Conservation (phyloP, 139 green algal genomes). For the Spirogloea muscicola region DNA sequence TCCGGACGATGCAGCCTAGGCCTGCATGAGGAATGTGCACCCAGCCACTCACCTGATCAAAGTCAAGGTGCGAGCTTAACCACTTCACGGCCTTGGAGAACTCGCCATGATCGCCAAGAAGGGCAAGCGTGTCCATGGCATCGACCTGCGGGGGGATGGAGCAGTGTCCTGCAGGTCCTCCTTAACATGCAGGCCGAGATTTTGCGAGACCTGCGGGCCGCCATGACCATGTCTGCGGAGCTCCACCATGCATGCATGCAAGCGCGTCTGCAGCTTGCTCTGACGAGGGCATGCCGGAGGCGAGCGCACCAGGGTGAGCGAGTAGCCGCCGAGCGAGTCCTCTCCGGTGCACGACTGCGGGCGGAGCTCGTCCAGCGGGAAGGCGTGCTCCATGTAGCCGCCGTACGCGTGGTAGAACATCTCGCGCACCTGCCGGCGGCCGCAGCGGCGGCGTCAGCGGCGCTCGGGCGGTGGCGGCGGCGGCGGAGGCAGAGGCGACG, state of each 20-base stretch:
- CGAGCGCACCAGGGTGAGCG: constrained; percentile 26
- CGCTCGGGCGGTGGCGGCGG: too few relatives aligned
- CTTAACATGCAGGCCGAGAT: background rate
- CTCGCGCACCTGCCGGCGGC: constrained; percentile 36
- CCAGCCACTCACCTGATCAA: constrained; percentile 40
- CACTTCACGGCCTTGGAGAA: constrained; percentile 35
- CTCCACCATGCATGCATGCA: background rate
- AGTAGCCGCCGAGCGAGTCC: constrained; percentile 40
- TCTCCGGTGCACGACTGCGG: constrained; percentile 43
- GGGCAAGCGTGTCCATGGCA: constrained; percentile 44
- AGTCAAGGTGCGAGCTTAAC: constrained; percentile 26
- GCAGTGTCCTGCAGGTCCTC: background rate
- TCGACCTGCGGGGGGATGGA: constrained; percentile 45
- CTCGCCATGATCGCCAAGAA: constrained; percentile 46
- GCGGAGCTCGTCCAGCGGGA: constrained; percentile 54
- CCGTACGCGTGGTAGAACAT: constrained; percentile 56
- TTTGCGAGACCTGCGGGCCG: background rate
- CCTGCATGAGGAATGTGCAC: too few relatives aligned
- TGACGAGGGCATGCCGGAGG: too few relatives aligned
- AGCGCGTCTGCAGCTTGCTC: background rate
- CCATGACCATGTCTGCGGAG: background rate
- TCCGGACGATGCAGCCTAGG: too few relatives aligned
- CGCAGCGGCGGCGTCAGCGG: too few relatives aligned
- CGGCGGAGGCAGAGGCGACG: too few relatives aligned
- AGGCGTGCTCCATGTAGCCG: constrained; percentile 54